Evolutionary conservation across 192 early-diverging fungal genomes (phyloP).

Genomic region (Diversispora epigaea): DNA sequence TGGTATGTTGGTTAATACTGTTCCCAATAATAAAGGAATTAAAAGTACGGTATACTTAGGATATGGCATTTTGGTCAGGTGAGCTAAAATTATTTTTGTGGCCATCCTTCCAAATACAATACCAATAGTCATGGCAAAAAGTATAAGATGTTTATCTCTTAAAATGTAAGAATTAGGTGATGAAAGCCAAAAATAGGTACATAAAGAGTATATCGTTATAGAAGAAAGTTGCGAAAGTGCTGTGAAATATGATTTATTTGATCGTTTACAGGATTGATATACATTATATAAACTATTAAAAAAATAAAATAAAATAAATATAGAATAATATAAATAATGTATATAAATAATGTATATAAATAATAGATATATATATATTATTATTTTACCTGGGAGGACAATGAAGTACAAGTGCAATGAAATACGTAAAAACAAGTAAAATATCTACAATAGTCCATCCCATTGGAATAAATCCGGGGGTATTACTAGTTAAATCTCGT

Average conservation of each 20-base stretch:
- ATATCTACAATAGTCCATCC: constrained; percentile 43
- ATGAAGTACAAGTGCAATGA: constrained; percentile 53
- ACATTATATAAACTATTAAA: constrained; percentile 44
- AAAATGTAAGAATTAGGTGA: constrained; percentile 71
- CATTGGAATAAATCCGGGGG: constrained; percentile 38
- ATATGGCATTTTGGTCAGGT: constrained; percentile 79
- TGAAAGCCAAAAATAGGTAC: constrained; percentile 69
- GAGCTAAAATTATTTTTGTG: constrained; percentile 87
- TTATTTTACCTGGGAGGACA: constrained; percentile 50
- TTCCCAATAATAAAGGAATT: constrained; percentile 72
- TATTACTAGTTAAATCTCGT: not conserved
- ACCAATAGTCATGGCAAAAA: constrained; percentile 75
- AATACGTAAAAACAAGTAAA: constrained; percentile 43
- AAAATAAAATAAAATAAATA: not conserved
- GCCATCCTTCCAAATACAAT: constrained; percentile 85
- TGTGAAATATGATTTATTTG: constrained; percentile 61
- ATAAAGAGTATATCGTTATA: constrained; percentile 58
- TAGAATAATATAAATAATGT: not conserved
- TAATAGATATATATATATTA: not conserved
- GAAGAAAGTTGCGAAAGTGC: constrained; percentile 66
- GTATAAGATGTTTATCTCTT: constrained; percentile 63
- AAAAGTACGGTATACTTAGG: constrained; percentile 81
- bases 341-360: not conserved
- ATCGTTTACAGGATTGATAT: constrained; percentile 51
- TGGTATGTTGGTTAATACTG: constrained; percentile 65